These are phyloP conservation scores for Lasiosphaeria miniovina DNA, from an alignment of 495 filamentous ascomycete species.

Conservation along the genomic window DNA sequence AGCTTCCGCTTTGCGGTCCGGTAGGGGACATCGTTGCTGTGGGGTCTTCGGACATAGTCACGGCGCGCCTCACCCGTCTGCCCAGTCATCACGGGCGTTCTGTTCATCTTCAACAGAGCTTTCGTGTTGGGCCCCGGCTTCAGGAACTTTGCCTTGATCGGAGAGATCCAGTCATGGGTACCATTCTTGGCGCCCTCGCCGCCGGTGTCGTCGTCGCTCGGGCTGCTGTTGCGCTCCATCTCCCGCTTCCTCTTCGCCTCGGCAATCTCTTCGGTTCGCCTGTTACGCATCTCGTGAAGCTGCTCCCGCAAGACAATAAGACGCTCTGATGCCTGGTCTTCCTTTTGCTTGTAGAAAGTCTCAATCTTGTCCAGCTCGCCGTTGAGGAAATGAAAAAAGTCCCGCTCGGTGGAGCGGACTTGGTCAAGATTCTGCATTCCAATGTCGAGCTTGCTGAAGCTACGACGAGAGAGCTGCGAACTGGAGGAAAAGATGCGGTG, in stretches of 20 bases:
- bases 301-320: conserved; percentile 71
- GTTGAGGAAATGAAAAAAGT: conserved; percentile 80
- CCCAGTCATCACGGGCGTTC: conserved; percentile 36
- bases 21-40: conserved; percentile 65
- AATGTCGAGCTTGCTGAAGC: conserved; percentile 23
- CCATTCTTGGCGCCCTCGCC: conserved; percentile 22
- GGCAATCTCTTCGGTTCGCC: conserved; percentile 67
- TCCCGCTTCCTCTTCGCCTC: conserved; percentile 35
- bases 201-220: conserved; percentile 12
- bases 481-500: conserved; percentile 29
- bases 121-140: conserved; percentile 48
- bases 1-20: conserved; percentile 84
- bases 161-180: conserved; percentile 37
- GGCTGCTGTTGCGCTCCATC: conserved; percentile 11
- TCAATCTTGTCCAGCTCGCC: conserved; percentile 81
- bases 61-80: conserved; percentile 41
- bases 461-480: conserved; percentile 18
- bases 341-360: conserved; percentile 76
- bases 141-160: conserved; percentile 41
- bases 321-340: conserved; percentile 71
- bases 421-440: conserved; percentile 43
- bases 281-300: conserved; percentile 82
- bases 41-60: conserved; percentile 64
- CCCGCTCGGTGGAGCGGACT: conserved; percentile 57
- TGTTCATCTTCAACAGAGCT: conserved; percentile 38